Conservation (phyloP, 2,329 filamentous ascomycete species). For the Paecilomyces sp. region DNA sequence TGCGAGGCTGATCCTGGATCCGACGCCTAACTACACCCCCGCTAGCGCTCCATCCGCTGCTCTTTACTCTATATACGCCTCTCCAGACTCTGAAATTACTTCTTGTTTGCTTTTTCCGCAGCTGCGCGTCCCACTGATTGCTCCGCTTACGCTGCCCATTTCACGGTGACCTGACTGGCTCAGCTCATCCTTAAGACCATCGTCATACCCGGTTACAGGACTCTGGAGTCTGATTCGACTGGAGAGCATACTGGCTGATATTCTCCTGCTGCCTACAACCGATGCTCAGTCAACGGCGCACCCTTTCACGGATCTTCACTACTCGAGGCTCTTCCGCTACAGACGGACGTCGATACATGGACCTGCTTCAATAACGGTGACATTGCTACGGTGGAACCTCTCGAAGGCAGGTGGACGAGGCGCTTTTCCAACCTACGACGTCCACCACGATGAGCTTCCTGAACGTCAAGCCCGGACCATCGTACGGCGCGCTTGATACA, state of each 20-base stretch:
- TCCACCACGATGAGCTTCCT: slow-evolving; percentile 23
- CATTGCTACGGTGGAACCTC: neutral
- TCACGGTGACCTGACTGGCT: slow-evolving; percentile 21
- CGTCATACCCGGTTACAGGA: neutral
- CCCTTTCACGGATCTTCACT: neutral
- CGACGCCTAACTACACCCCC: neutral
- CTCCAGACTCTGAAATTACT: neutral
- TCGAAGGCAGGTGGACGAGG: neutral
- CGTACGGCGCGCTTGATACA: slow-evolving; percentile 27
- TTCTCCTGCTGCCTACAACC: neutral
- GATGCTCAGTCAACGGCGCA: neutral
- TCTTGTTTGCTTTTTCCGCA: neutral
- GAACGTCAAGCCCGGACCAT: slow-evolving; percentile 21
- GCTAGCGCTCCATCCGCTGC: neutral
- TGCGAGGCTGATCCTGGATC: neutral
- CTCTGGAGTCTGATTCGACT: neutral
- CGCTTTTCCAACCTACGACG: neutral
- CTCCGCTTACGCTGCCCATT: neutral
- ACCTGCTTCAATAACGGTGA: neutral
- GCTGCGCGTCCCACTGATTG: neutral
- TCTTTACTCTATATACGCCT: neutral
- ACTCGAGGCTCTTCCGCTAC: neutral
- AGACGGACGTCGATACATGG: neutral
- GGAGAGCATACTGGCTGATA: neutral
- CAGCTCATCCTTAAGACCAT: slow-evolving; percentile 9